Base-by-base conservation (phyloP, 352 stramenopile genomes). In the Globisporangium solare region DNA sequence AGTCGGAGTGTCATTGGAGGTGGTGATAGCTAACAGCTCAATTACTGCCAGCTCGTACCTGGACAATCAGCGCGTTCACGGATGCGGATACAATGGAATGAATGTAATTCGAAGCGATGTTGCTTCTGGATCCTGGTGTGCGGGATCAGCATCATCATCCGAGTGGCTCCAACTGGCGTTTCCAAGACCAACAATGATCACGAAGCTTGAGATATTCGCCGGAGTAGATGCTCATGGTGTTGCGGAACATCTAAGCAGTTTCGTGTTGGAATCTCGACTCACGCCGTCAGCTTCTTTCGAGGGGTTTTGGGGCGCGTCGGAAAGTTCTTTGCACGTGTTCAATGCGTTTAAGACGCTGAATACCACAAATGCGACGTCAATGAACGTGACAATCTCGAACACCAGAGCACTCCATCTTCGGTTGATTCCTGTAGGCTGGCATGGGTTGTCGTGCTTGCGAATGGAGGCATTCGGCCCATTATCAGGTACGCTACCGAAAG, bases 151-250 rank as follows among this genome's bases (percentile, higher is more conserved):
- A 2, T 58, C 42, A 0, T 45, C 52, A 2, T 60, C 24, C 0
- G 76, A 87, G 51, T 87, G 74, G 72, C 11, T 87, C 20, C 55
- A 79, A 56, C 41, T 84, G 4, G 63, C 42, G 2, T 82, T 87
- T 24, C 71, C 74, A 17, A 53, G 51, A 40, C 56, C 70, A 11
- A 79, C 73, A 4, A 69, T 79, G 50, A 47, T 87, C 12, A 75
- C 66, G n/a, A 53, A 57, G 32, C 20, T 75, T 13, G 24, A 54
- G 17, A 39, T 84, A n/a, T 49, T 61, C 41, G 15, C 56, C 27
- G 76, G 71, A 5, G 6, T 47, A 8, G 58, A 71, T 54, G 47
- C n/a, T 7, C 62, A 56, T n/a, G 63, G 63, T 0, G 48, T 39
- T 14, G 22, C 10, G 6, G 68, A 65, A 2, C 32, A 35, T 17